Percentiles rank a stretch among this genome's conserved stretches.
Evolutionary conservation across 139 green algal species (phyloP).

Genomic region (Tetradesmus obliquus): DNA sequence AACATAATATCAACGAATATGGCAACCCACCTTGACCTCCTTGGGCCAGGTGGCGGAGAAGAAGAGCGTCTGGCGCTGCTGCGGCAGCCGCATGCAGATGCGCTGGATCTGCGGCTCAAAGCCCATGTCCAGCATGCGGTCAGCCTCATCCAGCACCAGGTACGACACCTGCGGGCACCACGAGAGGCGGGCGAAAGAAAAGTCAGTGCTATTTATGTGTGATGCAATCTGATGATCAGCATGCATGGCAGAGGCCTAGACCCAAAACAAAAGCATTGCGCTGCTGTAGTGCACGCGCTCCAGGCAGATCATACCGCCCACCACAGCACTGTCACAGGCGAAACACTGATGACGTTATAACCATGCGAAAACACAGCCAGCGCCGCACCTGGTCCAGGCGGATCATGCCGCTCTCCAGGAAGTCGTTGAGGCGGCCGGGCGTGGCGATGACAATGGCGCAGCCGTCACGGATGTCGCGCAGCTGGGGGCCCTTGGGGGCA

Average conservation of each 20-base stretch:
- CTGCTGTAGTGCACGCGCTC: neutral
- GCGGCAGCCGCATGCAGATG: slow-evolving; percentile 78
- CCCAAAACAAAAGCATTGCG: neutral
- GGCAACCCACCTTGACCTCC: slow-evolving; percentile 70
- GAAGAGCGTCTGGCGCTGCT: slow-evolving; percentile 91
- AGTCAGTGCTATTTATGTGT: neutral
- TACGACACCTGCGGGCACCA: slow-evolving; percentile 77
- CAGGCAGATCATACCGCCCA: too few species aligned
- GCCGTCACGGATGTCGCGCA: slow-evolving; percentile 82
- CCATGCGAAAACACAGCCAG: too few species aligned
- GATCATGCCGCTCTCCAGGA: slow-evolving; percentile 79
- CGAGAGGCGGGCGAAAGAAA: slow-evolving; percentile 2
- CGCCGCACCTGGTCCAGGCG: neutral
- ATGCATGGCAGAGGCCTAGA: too few species aligned
- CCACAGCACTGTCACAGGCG: too few species aligned
- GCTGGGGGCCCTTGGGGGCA: slow-evolving; percentile 88
- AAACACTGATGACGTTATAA: too few species aligned
- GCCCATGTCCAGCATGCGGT: slow-evolving; percentile 99
- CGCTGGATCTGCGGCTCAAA: slow-evolving; percentile 96
- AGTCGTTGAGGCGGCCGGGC: slow-evolving; percentile 94
- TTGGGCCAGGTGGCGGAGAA: slow-evolving; percentile 93
- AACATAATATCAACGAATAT: too few species aligned
- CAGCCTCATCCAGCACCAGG: slow-evolving; percentile 97
- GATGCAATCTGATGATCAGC: too few species aligned
- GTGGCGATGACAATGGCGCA: slow-evolving; percentile 92